Evolutionary conservation across 1,139 yeast genomes (phyloP), one percentile per base, ranked within the genome.

Genomic region (Zhuliangozyma blackwelliae): DNA sequence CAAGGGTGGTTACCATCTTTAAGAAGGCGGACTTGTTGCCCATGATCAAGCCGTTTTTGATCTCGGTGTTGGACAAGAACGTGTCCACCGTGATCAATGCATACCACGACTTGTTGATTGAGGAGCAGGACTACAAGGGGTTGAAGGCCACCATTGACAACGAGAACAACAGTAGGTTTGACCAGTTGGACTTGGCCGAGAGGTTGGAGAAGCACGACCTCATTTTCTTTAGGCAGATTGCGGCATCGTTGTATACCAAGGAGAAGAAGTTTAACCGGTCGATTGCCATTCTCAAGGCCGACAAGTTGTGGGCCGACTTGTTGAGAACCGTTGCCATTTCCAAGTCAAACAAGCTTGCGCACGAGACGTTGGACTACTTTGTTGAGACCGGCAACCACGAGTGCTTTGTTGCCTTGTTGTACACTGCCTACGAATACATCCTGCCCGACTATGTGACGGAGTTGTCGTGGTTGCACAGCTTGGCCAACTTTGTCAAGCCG

Each of bases 361-460:
- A 88, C 59, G 98, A 90, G 43, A 71, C 88, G 48, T 70, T 92
- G 58, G 78, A 84, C 43, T 94, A 92, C 68, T 92, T 92, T 62
- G 97, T 94, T 43, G 97, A 90, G 55, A 89, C 95, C 33, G 98
- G 96, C 53, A 92, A 92, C 68, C 89, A 84, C 63, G 98, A 92
- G 68, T 88, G 96, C 55, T 87, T 88, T 57, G 87, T 89, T 52
- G 97, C 96, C 9, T 77, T 90, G 45, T 73, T 94, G 53, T 94
- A 84, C 65, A 72, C 90, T 6, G 86, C 95, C 54, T 94, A 92
- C 61, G 88, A 85, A 40, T 71, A 81, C 53, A 72, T 92, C 48
- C 78, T 80, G 40, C 79, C 79, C 48, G 98, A 92, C 56, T 82
- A 83, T 52, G 96, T 92, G 22, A 66, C 83, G 51, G 98, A 92